Conservation (phyloP, 331 rosid genomes). For the Cydonia oblonga region DNA sequence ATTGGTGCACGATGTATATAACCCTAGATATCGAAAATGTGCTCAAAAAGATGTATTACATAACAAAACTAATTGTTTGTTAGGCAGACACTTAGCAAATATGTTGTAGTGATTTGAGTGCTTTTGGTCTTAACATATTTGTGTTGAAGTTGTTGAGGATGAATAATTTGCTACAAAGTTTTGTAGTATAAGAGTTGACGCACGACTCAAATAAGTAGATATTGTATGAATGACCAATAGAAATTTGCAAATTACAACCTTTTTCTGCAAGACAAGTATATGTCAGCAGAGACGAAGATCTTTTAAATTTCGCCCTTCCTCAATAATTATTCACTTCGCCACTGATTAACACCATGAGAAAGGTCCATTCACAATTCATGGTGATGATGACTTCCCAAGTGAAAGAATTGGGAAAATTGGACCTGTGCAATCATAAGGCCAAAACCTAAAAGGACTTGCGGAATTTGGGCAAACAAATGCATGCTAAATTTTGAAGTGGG, state of each 20-base stretch:
- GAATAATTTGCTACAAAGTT: not conserved
- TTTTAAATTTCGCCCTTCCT: too few species aligned
- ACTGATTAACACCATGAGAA: not conserved
- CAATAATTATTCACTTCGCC: too few species aligned
- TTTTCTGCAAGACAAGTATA: too few species aligned
- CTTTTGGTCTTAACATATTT: not conserved
- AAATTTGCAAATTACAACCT: too few species aligned
- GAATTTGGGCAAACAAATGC: not conserved
- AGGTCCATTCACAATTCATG: not conserved
- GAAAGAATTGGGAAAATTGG: not conserved
- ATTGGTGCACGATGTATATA: too few species aligned
- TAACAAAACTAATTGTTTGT: too few species aligned
- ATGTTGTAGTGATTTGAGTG: not conserved
- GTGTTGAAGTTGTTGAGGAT: not conserved
- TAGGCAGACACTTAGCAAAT: not conserved
- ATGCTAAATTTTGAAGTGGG: not conserved
- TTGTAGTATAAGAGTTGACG: not conserved
- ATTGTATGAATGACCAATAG: too few species aligned
- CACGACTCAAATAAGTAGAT: not conserved
- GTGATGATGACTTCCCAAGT: not conserved
- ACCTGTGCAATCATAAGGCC: not conserved
- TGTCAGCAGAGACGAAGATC: too few species aligned
- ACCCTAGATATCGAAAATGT: too few species aligned
- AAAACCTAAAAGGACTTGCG: not conserved
- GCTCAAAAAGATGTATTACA: too few species aligned